Evolutionary conservation across 2,329 filamentous ascomycete species (phyloP).

Genomic region (Neoarthrinium moseri): DNA sequence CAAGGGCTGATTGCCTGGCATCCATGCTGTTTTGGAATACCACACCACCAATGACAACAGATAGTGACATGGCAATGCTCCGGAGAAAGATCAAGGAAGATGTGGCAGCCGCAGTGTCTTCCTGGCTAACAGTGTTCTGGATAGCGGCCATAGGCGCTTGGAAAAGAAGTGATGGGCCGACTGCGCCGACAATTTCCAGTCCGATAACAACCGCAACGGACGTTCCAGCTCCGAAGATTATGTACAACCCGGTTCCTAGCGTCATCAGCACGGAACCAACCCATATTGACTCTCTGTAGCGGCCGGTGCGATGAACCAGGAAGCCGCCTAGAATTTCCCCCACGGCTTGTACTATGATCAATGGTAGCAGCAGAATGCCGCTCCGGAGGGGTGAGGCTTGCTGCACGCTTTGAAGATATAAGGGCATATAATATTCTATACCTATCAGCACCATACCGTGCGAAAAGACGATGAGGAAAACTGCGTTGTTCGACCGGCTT

Average conservation of each 20-base stretch:
- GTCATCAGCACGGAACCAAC: slow-evolving; percentile 32
- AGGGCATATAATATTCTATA: slow-evolving; percentile 39
- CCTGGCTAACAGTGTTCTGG: slow-evolving; percentile 45
- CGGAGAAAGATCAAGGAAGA: slow-evolving; percentile 49
- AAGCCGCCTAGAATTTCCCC: slow-evolving; percentile 27
- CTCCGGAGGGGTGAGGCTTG: slow-evolving; percentile 29
- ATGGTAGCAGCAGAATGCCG: slow-evolving; percentile 34
- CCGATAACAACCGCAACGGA: slow-evolving; percentile 35
- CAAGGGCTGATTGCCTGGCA: slow-evolving; percentile 15
- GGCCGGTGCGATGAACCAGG: slow-evolving; percentile 26
- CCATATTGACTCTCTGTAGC: slow-evolving; percentile 35
- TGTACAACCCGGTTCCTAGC: slow-evolving; percentile 30
- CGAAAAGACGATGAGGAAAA: slow-evolving; percentile 31
- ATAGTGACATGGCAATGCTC: slow-evolving; percentile 46
- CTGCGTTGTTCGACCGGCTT: slow-evolving; percentile 27
- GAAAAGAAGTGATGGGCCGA: slow-evolving; percentile 34
- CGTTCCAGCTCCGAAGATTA: slow-evolving; percentile 25
- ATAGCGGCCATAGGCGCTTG: slow-evolving; percentile 40
- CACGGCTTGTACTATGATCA: slow-evolving; percentile 30
- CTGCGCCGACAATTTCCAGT: slow-evolving; percentile 39
- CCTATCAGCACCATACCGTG: slow-evolving; percentile 32
- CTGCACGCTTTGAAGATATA: slow-evolving; percentile 39
- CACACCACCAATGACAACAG: slow-evolving; percentile 48
- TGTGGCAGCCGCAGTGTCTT: slow-evolving; percentile 50
- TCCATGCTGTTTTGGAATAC: slow-evolving; percentile 36